Evolutionary conservation across 2,329 filamentous ascomycete species (phyloP), one percentile per base, ranked within the genome.

Genomic region (Aphanocladium album): DNA sequence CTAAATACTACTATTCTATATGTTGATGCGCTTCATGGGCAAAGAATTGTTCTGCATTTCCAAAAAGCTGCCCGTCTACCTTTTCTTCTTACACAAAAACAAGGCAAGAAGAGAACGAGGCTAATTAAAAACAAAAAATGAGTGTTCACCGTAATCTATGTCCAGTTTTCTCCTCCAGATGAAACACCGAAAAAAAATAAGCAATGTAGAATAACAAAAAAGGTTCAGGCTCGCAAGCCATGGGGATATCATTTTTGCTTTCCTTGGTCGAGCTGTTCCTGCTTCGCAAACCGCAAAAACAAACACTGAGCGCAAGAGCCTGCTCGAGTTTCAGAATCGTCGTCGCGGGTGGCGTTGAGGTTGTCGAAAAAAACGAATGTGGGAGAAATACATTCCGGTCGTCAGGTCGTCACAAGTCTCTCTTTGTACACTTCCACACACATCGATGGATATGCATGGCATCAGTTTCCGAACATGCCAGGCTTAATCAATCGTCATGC

Each of bases 401-500:
- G 39, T 59, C 17, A 54, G n/a, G 43, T 62, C 57, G 45, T 56
- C 50, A 45, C 45, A 47, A 49, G 21, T 49, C 35, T 57, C 57
- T 61, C 27, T 60, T 62, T 45, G 46, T 51, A 60, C 54, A 63
- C 35, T 55, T 56, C 37, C 57, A 53, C 53, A 25, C 45, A 49
- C 35, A 49, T 25, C 14, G 30, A 49, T 61, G 30, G 30, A 53
- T 27, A 41, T 33, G 33, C 8, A 8, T 58, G 30, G 54, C 5
- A 19, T 39, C 19, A 9, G 9, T 58, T 17, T 3, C 16, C n/a
- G n/a, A n/a, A n/a, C n/a, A n/a, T n/a, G 33, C 11, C 21, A 12
- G 12, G 23, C 30, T 75, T 77, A 86, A 68, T 86, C 83, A 65
- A 86, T 86, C 2, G 83, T 86, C 83, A 86, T 86, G 55, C 83